Conservation (phyloP, 2,329 filamentous ascomycete species). For the Diplodia seriata region DNA sequence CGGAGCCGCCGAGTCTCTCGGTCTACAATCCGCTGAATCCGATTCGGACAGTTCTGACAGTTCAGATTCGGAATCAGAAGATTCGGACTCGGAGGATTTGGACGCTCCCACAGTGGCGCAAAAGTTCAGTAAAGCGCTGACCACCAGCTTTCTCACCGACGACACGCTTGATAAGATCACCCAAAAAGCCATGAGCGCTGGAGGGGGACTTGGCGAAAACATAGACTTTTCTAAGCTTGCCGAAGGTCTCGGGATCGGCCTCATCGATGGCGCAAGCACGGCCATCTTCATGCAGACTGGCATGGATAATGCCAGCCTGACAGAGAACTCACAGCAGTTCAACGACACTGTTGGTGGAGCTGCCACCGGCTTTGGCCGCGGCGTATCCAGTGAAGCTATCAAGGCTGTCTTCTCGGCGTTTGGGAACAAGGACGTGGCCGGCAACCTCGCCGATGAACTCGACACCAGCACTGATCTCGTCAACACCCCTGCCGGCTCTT, state of each 20-base stretch:
- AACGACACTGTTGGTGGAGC: conserved; percentile 24
- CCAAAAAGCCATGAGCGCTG: not conserved
- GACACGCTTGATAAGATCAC: conserved; percentile 2
- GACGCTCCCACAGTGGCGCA: conserved; percentile 10
- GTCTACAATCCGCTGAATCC: not conserved
- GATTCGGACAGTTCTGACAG: conserved; percentile 1
- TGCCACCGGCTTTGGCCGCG: conserved; percentile 23
- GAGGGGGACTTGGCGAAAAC: conserved; percentile 3
- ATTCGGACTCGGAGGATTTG: not conserved
- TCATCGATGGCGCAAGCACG: conserved; percentile 19
- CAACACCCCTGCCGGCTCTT: not conserved
- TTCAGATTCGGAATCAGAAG: not conserved
- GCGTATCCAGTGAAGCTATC: conserved; percentile 16
- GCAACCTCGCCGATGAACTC: not conserved
- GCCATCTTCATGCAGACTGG: conserved; percentile 22
- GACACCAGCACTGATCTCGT: not conserved
- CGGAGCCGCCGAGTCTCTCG: conserved; percentile 2
- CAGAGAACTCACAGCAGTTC: conserved; percentile 2
- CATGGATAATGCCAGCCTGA: not conserved
- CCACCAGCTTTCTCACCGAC: conserved; percentile 24
- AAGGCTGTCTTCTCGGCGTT: conserved; percentile 10
- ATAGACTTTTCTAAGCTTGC: conserved; percentile 11
- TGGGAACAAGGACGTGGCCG: conserved; percentile 2
- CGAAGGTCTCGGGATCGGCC: conserved; percentile 18
- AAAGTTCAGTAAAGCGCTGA: conserved; percentile 14